phyloP scores from a whole-genome alignment of 768 basidiomycete species.

The Termitomyces sp. region DNA sequence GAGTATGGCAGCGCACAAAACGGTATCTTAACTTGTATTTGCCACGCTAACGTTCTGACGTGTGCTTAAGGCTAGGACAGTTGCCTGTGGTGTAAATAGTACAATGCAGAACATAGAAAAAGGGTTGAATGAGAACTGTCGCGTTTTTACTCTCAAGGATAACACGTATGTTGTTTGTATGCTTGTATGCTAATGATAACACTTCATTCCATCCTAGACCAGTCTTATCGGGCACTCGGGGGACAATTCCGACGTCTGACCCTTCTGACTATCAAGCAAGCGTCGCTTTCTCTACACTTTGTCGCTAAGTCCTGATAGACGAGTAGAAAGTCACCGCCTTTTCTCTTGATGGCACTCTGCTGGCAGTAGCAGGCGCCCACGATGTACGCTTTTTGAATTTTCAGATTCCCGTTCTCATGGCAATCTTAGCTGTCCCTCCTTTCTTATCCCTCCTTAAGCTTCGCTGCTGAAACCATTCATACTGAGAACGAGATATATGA shows the following conservation, averaged over 20 bases:
- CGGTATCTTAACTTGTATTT: constrained; percentile 36
- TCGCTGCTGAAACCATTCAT: constrained; percentile 45
- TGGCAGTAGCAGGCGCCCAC: constrained; percentile 72
- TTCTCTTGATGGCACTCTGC: constrained; percentile 59
- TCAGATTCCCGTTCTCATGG: neutral
- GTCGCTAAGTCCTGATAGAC: constrained; percentile 9
- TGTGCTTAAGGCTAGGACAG: constrained; percentile 34
- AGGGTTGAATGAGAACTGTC: constrained; percentile 82
- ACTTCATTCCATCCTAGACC: constrained; percentile 39
- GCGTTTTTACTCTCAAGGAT: constrained; percentile 58
- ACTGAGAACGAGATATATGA: constrained; percentile 84
- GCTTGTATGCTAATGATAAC: neutral
- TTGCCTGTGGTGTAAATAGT: constrained; percentile 90
- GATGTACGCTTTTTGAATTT: constrained; percentile 43
- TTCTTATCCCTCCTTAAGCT: constrained; percentile 54
- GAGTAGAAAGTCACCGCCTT: constrained; percentile 85
- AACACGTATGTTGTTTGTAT: constrained; percentile 53
- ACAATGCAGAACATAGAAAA: constrained; percentile 53
- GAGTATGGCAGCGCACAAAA: constrained; percentile 75
- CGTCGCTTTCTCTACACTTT: neutral
- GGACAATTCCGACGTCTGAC: constrained; percentile 60
- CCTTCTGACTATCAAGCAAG: constrained; percentile 83
- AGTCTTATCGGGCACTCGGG: constrained; percentile 40
- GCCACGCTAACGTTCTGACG: neutral
- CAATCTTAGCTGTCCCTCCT: constrained; percentile 57